Base-by-base conservation (phyloP, 1,284 basidiomycete species). In the Sphagnurus paluster region DNA sequence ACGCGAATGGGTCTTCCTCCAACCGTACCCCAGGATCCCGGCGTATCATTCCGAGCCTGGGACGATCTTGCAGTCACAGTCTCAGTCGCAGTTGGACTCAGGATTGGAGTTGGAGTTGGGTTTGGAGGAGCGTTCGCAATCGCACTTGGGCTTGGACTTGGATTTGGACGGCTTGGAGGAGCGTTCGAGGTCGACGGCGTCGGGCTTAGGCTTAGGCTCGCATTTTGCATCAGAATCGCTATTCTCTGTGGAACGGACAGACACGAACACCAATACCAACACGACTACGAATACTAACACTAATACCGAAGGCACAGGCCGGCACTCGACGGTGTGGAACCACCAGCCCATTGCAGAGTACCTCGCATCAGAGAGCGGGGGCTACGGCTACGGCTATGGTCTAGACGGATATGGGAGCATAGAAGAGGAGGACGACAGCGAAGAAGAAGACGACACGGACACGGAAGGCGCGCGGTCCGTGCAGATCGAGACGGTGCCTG, bases 251-350 rank as follows among this genome's bases (percentile, higher is more conserved):
- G 43, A 28, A 55, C 30, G 55, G 52, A 11, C 54, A 46, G 0
- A 47, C 45, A 19, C 46, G 48, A 74, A 75, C 32, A 72, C n/a
- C n/a, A n/a, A n/a, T n/a, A n/a, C n/a, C n/a, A n/a, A n/a, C n/a
- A n/a, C n/a, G n/a, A n/a, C n/a, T n/a, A n/a, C n/a, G n/a, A n/a
- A n/a, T n/a, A n/a, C n/a, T n/a, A n/a, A n/a, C n/a, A n/a, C n/a
- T n/a, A n/a, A n/a, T n/a, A n/a, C 72, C 2, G 68, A 73, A 46
- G 60, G 61, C 8, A 32, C 45, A 2, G 62, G 64, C 11, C 46
- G 55, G 13, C 74, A 71, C 7, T 80, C 82, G 19, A 84, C 83
- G 1, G 80, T 84, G 33, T 88, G 85, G 87, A 71, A 74, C 20
- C 77, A 79, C 29, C 71, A 69, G n/a, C 77, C 76, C 13, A 76